These are phyloP conservation scores for Aspergillus chevalieri DNA, from an alignment of 2,329 filamentous ascomycete species.

Conservation along the genomic window DNA sequence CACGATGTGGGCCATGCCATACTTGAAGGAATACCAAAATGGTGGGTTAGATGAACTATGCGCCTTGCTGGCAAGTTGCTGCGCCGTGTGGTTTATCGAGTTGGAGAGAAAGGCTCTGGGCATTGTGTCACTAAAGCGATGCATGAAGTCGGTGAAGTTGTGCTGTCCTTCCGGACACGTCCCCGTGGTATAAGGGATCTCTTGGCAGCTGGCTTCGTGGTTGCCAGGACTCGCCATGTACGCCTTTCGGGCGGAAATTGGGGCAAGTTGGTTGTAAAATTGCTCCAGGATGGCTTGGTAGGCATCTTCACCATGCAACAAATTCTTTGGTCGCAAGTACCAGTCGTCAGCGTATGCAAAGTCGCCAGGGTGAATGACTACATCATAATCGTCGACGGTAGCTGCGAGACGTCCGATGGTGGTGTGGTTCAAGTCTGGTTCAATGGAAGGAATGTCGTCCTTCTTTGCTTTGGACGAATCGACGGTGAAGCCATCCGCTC, in stretches of 20 bases:
- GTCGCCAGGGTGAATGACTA: conserved; percentile 41
- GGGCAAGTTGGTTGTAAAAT: conserved; percentile 52
- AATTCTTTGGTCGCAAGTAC: conserved; percentile 43
- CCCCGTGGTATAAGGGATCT: conserved; percentile 18
- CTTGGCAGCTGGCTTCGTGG: conserved; percentile 51
- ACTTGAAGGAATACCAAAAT: conserved; percentile 58
- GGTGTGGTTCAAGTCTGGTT: conserved; percentile 52
- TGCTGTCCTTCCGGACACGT: conserved; percentile 44
- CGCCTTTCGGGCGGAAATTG: conserved; percentile 48
- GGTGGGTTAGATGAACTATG: conserved; percentile 44
- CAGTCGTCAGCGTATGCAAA: conserved; percentile 57
- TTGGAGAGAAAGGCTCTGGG: conserved; percentile 47
- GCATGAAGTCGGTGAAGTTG: conserved; percentile 57
- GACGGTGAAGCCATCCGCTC: conserved; percentile 49
- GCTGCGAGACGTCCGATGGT: conserved; percentile 52
- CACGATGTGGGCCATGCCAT: conserved; percentile 51
- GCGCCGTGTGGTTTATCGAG: conserved; percentile 39
- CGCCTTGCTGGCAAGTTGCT: conserved; percentile 43
- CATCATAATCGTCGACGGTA: conserved; percentile 51
- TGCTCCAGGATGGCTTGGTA: conserved; percentile 53
- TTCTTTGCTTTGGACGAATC: conserved; percentile 40
- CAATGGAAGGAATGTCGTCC: conserved; percentile 44
- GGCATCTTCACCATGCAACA: conserved; percentile 45
- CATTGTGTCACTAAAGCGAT: conserved; percentile 50
- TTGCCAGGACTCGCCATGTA: conserved; percentile 56